Base-by-base conservation (phyloP, 139 green algal species). In the Ostreobium quekettii region DNA sequence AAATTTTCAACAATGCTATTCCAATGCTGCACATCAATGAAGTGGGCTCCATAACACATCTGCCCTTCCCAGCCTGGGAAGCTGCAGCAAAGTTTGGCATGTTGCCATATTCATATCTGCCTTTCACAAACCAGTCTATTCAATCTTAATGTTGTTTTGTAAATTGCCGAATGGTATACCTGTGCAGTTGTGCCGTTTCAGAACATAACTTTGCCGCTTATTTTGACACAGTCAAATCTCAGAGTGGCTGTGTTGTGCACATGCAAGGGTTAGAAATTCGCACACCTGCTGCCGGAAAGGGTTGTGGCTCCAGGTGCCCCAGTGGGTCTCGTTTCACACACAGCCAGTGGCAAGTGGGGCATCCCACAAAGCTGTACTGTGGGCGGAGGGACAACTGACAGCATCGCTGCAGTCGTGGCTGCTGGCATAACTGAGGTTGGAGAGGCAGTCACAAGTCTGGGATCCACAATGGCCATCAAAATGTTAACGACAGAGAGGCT, bases 401-500 rank as follows among this genome's bases (percentile, higher is more conserved):
- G 80, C 78, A 95, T 96, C 35, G 93, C 93, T 1, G 93, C 93
- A 0, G 96, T 97, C 74, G 69, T 98, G 31, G 93, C 93, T 7
- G 87, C 91, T 3, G 83, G 81, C 0, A 83, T 85, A 24, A 57
- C 38, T 0, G 48, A 81, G 46, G 42, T 64, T 1, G 86, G 87
- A 1, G 72, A 90, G 59, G 90, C 89, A 0, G 90, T 96, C n/a
- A 96, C 83, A 22, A 89, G 77, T 63, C 78, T 97, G 35, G 90
- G 93, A 1, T 92, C 80, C 47, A 96, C 92, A 1, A 61, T 98
- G 60, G 92, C 93, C 0, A 79, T 97, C 47, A 98, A 98, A 78
- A 77, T 97, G 61, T 71, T 97, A 4, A 95, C 85, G 70, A 71
- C 71, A 0, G 48, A 5, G 28, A 78, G 89, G 0, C 84, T 97